Evolutionary conservation across 345 rosid genomes (phyloP).

Genomic region (Lepidium sativum): DNA sequence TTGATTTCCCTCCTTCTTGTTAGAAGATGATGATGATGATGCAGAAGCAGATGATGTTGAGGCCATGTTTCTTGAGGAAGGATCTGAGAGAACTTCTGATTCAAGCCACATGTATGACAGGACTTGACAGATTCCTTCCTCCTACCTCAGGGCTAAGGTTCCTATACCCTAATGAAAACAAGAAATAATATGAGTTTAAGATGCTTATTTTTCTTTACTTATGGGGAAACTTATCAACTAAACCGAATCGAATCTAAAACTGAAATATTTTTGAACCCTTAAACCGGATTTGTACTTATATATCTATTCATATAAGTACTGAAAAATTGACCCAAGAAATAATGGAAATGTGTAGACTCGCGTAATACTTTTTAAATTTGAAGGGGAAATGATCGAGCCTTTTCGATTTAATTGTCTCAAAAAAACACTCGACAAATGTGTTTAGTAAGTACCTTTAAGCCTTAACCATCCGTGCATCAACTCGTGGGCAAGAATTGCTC

Average conservation of each 20-base stretch:
- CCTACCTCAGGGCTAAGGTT: conserved; percentile 83
- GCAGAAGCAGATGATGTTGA: conserved; percentile 33
- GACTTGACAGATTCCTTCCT: conserved; percentile 96
- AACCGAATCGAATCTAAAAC: not conserved
- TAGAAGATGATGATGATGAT: conserved; percentile 45
- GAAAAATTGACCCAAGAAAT: no score
- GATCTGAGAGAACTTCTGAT: conserved; percentile 64
- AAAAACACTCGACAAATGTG: not conserved
- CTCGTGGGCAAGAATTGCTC: conserved; percentile 93
- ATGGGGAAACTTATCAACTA: not conserved
- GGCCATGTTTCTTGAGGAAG: conserved; percentile 39
- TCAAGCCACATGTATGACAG: conserved; percentile 96
- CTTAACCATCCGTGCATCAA: conserved; percentile 96
- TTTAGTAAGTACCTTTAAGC: conserved; percentile 51
- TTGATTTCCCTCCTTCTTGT: conserved; percentile 65
- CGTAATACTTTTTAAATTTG: no score
- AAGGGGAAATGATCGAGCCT: no score
- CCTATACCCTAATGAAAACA: conserved; percentile 39
- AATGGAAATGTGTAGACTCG: no score
- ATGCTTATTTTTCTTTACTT: not conserved
- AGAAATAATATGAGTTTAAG: not conserved
- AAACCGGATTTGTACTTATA: no score
- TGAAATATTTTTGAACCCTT: no score
- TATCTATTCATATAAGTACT: no score
- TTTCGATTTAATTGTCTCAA: no score